A percentile compares a stretch with the other conserved stretches of the same genome.
Conservation (phyloP, 2,329 filamentous ascomycete genomes). For the Fusarium irregulare region DNA sequence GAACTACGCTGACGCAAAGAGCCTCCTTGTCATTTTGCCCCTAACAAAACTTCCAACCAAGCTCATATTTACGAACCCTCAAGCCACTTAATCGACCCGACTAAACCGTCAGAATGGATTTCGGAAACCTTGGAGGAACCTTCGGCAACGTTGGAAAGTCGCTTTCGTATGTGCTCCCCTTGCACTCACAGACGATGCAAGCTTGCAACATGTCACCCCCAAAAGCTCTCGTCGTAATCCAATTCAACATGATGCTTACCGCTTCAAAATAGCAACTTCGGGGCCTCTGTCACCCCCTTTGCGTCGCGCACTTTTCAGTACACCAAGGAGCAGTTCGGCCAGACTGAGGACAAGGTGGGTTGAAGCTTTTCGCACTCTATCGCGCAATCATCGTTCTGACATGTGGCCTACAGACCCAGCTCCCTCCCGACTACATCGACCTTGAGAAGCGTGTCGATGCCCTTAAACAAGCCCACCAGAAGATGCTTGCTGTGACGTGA, state of each 20-base stretch:
- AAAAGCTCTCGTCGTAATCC: slow-evolving; percentile 17
- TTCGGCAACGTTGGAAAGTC: slow-evolving; percentile 60
- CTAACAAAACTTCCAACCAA: slow-evolving; percentile 26
- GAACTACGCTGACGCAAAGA: slow-evolving; percentile 43
- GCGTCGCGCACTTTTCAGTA: slow-evolving; percentile 95
- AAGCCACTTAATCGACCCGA: slow-evolving; percentile 12
- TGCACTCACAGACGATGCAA: slow-evolving; percentile 23
- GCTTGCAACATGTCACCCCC: slow-evolving; percentile 3
- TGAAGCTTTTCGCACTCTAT: slow-evolving; percentile 20
- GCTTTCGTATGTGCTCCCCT: slow-evolving; percentile 59
- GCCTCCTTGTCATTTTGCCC: slow-evolving; percentile 23
- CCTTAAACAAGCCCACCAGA: slow-evolving; percentile 95
- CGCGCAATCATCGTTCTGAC: slow-evolving; percentile 32
- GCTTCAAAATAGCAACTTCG: slow-evolving; percentile 62
- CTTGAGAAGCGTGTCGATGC: slow-evolving; percentile 99
- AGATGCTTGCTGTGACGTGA: slow-evolving; percentile 96
- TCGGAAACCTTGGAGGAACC: slow-evolving; percentile 58
- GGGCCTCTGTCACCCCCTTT: slow-evolving; percentile 89
- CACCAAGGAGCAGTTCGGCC: slow-evolving; percentile 96
- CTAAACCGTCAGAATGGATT: slow-evolving; percentile 60
- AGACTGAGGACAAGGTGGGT: slow-evolving; percentile 89
- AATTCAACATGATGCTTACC: slow-evolving; percentile 29
- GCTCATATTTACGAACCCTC: slow-evolving; percentile 9
- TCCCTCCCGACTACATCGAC: slow-evolving; percentile 96
- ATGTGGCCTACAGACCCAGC: slow-evolving; percentile 76